phyloP scores from a whole-genome alignment of 257 asterid species.

The Ilex asprella region DNA sequence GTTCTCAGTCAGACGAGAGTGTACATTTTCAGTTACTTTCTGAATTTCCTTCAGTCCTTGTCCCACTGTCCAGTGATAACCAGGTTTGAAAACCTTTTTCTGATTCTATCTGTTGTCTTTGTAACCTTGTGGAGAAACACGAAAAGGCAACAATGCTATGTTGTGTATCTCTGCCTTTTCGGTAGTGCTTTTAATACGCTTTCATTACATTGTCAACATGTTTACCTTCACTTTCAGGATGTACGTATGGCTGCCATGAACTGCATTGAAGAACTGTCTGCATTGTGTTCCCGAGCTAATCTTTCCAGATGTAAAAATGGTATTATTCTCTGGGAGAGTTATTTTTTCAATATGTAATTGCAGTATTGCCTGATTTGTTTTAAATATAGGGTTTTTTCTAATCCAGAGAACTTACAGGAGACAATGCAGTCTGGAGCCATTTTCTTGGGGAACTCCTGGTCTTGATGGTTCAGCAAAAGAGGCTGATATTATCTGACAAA shows the following conservation, averaged over 20 bases:
- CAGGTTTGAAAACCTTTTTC: slow-evolving; percentile 43
- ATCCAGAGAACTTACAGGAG: slow-evolving; percentile 43
- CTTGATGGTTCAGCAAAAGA: slow-evolving; percentile 65
- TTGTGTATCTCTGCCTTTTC: too few relatives aligned
- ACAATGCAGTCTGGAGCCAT: slow-evolving; percentile 26
- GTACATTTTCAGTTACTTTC: slow-evolving; percentile 38
- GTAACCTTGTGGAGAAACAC: background rate
- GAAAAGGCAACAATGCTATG: too few relatives aligned
- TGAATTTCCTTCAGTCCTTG: slow-evolving; percentile 66
- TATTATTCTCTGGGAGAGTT: slow-evolving; percentile 10
- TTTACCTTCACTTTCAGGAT: slow-evolving; percentile 30
- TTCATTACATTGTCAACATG: background rate
- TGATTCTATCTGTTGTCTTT: background rate
- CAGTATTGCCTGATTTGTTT: too few relatives aligned
- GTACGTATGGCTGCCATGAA: slow-evolving; percentile 69
- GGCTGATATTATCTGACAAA: slow-evolving; percentile 64
- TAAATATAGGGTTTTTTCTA: slow-evolving; percentile 5
- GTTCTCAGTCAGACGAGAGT: slow-evolving; percentile 49
- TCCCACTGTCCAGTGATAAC: slow-evolving; percentile 65
- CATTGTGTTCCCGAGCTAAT: slow-evolving; percentile 35
- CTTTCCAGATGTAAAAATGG: slow-evolving; percentile 40
- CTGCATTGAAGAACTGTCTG: slow-evolving; percentile 51
- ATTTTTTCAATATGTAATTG: too few relatives aligned
- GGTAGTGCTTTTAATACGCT: too few relatives aligned
- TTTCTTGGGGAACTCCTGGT: slow-evolving; percentile 67